Evolutionary conservation across 73 alveolate genomes (phyloP).

Genomic region (Symbiodinium natans): DNA sequence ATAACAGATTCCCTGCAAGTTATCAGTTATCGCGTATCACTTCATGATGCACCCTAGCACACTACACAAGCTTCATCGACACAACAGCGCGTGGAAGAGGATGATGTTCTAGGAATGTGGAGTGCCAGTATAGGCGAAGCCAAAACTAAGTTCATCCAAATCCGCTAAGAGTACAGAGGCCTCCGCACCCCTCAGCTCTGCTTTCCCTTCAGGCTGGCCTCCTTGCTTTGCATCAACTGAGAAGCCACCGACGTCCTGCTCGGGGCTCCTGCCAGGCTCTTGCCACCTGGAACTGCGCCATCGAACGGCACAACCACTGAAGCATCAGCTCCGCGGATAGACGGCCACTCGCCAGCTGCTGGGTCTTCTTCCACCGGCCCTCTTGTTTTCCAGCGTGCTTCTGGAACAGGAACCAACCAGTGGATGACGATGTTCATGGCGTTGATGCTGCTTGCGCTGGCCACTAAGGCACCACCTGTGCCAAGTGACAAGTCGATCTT

Average conservation of each 20-base stretch:
- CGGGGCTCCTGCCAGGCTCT: not conserved
- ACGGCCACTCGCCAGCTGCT: conserved; percentile 13
- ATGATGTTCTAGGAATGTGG: too few species aligned
- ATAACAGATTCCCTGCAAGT: too few species aligned
- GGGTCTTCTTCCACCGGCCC: conserved; percentile 17
- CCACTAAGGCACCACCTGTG: not conserved
- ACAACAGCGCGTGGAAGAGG: too few species aligned
- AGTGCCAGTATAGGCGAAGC: too few species aligned
- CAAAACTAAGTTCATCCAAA: too few species aligned
- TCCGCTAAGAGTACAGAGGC: not conserved
- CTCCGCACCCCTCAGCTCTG: not conserved
- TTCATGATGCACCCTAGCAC: too few species aligned
- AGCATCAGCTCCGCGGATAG: not conserved
- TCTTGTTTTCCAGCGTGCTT: conserved; percentile 14
- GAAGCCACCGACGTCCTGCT: not conserved
- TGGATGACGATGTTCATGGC: not conserved
- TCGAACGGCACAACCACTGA: not conserved
- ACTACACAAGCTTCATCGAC: too few species aligned
- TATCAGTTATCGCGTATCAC: too few species aligned
- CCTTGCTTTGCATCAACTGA: conserved; percentile 18
- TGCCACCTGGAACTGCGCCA: not conserved
- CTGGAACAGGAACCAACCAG: conserved; percentile 3
- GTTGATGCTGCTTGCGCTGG: not conserved
- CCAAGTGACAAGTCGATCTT: not conserved
- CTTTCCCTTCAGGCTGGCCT: not conserved